Evolutionary conservation across 768 basidiomycete genomes (phyloP).

Genomic region (Fistulinella prunicolor): DNA sequence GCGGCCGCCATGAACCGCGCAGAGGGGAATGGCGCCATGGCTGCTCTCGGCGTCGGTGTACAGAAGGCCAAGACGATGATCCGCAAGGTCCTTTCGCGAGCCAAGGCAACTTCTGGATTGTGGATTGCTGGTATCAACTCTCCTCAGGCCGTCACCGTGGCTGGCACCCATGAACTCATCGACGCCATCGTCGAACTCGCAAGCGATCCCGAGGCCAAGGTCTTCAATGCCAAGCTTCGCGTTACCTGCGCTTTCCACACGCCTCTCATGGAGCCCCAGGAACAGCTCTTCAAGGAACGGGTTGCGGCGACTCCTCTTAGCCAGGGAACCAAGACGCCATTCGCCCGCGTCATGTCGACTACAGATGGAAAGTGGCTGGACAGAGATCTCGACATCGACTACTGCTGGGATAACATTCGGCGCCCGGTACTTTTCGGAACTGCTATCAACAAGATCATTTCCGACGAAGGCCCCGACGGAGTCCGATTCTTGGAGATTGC

Average conservation of each 20-base stretch:
- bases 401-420: slow-evolving; percentile 38
- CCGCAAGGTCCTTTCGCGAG: slow-evolving; percentile 29
- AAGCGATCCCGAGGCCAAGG: slow-evolving; percentile 25
- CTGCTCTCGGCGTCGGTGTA: slow-evolving; percentile 33
- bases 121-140: slow-evolving; percentile 38
- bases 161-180: slow-evolving; percentile 31
- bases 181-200: slow-evolving; percentile 29
- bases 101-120: slow-evolving; percentile 25
- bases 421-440: slow-evolving; percentile 34
- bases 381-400: slow-evolving; percentile 25
- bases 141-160: slow-evolving; percentile 35
- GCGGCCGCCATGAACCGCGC: slow-evolving; percentile 36
- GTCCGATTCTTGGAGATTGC: slow-evolving; percentile 32
- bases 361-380: slow-evolving; percentile 34
- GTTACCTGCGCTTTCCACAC: slow-evolving; percentile 36
- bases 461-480: slow-evolving; percentile 28
- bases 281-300: slow-evolving; percentile 28
- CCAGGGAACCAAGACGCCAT: slow-evolving; percentile 18
- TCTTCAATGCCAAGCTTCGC: slow-evolving; percentile 31
- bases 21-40: slow-evolving; percentile 36
- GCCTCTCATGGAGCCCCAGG: slow-evolving; percentile 34
- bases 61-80: slow-evolving; percentile 33
- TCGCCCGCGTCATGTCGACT: slow-evolving; percentile 35
- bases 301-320: slow-evolving; percentile 16
- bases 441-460: slow-evolving; percentile 30